Base-by-base conservation (phyloP, 1,284 basidiomycete genomes). In the Ganoderma leucocontextum region DNA sequence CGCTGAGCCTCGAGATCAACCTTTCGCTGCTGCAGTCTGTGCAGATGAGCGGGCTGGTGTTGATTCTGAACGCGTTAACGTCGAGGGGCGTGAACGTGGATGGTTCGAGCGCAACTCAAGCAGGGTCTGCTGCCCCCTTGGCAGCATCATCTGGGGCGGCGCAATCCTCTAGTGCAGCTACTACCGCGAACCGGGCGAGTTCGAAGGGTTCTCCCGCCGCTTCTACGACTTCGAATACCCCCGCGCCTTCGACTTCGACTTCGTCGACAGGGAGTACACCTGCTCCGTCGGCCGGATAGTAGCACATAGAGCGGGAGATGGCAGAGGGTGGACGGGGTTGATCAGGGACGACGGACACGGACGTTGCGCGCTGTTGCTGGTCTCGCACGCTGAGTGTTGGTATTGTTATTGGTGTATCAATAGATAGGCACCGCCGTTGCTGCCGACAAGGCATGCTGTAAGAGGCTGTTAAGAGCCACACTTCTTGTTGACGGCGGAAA, bases 1-100 rank as follows among this genome's bases (percentile, higher is more conserved):
- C 89, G 83, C 79, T 93, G 69, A 91, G 85, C 74, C 80, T 94
- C 67, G 92, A 94, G 72, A 91, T 94, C 75, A 93, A 93, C 70
- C 87, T 93, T 33, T 88, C 88, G 17, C 78, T 89, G 17, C 80
- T 94, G 65, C 90, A 92, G 76, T 82, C 87, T 15, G 81, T 86
- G 19, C 92, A 94, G 75, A 90, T 92, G 88, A 91, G 85, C 73
- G 91, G 91, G 13, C 74, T 93, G 70, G 90, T 90, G 35, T 79
- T 91, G 69, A 81, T 94, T 10, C 79, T 94, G 68, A 92, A 91
- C 77, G 88, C 89, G 6, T 78, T 93, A 70, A 89, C 80, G 74
- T 76, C 75, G 65, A 72, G 70, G 60, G 75, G 77, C 55, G 72
- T 75, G 59, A 74, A 73, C 64, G 76, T 75, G 60, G 73, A 75